These are phyloP conservation scores for Suillus subalutaceus DNA, from an alignment of 768 basidiomycete genomes.

Conservation along the genomic window DNA sequence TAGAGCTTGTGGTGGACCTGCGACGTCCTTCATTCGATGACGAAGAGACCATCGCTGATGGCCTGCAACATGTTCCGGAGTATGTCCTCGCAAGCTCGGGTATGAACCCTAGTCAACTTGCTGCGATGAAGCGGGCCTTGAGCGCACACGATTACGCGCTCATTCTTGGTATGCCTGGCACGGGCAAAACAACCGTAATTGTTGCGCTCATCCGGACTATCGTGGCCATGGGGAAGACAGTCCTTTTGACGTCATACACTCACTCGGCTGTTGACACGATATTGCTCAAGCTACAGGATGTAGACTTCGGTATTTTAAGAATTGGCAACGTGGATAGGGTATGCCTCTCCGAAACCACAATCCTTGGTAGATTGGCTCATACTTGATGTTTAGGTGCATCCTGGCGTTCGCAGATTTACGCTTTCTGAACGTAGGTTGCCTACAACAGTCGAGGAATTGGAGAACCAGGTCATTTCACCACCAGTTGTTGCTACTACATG, in stretches of 20 bases:
- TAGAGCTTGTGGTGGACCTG: slow-evolving; percentile 84
- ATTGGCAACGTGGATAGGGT: slow-evolving; percentile 95
- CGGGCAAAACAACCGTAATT: slow-evolving; percentile 96
- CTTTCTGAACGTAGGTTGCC: slow-evolving; percentile 57
- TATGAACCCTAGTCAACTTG: slow-evolving; percentile 73
- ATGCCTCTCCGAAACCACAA: not conserved
- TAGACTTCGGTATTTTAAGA: slow-evolving; percentile 76
- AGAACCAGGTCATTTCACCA: slow-evolving; percentile 81
- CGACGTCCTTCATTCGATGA: slow-evolving; percentile 63
- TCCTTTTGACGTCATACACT: slow-evolving; percentile 90
- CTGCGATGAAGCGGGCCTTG: slow-evolving; percentile 75
- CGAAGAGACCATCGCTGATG: slow-evolving; percentile 19
- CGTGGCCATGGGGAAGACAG: slow-evolving; percentile 81
- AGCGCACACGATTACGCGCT: slow-evolving; percentile 87
- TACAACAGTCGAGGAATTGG: slow-evolving; percentile 78
- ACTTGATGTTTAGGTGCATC: slow-evolving; percentile 66
- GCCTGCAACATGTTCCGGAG: slow-evolving; percentile 28
- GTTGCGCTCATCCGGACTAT: slow-evolving; percentile 83
- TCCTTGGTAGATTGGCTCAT: not conserved
- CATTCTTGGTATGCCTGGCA: slow-evolving; percentile 97
- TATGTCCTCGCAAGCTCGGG: slow-evolving; percentile 35
- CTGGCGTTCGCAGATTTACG: slow-evolving; percentile 73
- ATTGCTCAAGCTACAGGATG: slow-evolving; percentile 72
- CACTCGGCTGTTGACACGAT: slow-evolving; percentile 99
- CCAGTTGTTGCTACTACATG: slow-evolving; percentile 97